Conservation (phyloP, 1,284 basidiomycete species). For the Pseudozyma pruni region DNA sequence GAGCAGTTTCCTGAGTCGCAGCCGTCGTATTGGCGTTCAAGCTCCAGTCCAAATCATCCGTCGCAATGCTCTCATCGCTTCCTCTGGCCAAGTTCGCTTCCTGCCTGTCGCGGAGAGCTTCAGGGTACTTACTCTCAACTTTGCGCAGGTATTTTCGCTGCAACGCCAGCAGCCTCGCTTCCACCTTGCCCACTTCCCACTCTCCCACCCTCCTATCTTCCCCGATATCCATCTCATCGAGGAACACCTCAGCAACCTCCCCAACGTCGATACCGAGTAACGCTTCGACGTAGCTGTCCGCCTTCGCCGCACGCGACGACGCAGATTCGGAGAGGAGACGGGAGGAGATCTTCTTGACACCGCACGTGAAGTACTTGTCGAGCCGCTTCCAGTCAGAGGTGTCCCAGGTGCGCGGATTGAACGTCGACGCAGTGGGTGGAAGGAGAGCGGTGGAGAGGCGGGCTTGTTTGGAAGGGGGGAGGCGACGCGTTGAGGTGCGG, state of each 20-base stretch:
- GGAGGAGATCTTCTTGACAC: slow-evolving; percentile 21
- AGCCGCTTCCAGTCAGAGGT: slow-evolving; percentile 35
- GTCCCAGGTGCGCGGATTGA: slow-evolving; percentile 29
- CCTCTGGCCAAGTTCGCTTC: not conserved
- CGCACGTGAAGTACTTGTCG: slow-evolving; percentile 39
- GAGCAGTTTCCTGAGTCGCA: not conserved
- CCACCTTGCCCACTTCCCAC: slow-evolving; percentile 28
- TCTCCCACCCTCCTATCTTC: not conserved
- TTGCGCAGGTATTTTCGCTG: slow-evolving; percentile 43
- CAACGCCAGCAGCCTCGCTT: slow-evolving; percentile 27
- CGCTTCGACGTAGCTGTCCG: slow-evolving; percentile 16
- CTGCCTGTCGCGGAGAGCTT: not conserved
- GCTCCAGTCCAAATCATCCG: slow-evolving; percentile 44
- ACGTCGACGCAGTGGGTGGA: slow-evolving; percentile 4
- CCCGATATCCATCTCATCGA: slow-evolving; percentile 19
- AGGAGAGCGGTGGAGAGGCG: slow-evolving; percentile 14
- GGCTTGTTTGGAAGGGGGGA: slow-evolving; percentile 6
- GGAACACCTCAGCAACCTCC: slow-evolving; percentile 11
- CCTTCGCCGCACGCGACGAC: not conserved
- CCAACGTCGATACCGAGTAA: slow-evolving; percentile 8
- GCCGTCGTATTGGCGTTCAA: slow-evolving; percentile 17
- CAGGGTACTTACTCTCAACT: slow-evolving; percentile 16
- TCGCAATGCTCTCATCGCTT: slow-evolving; percentile 18
- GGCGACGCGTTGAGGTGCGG: slow-evolving; percentile 2
- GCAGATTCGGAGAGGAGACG: not conserved